phyloP scores from a whole-genome alignment of 306 rosid genomes.

The Trifolium fragiferum region DNA sequence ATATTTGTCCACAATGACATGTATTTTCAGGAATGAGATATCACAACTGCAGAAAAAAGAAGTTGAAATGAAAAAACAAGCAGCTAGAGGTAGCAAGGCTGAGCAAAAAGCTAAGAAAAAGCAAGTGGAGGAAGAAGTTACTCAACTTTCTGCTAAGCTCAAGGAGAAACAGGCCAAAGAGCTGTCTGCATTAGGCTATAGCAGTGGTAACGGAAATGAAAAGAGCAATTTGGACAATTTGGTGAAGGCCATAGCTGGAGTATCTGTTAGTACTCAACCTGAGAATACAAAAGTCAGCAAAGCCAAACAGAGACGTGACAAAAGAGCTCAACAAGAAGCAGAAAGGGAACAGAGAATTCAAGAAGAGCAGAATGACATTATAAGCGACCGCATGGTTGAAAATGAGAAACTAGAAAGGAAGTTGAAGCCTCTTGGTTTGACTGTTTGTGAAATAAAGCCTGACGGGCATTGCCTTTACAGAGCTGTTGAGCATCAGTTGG shows the following conservation, averaged over 20 bases:
- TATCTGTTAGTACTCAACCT: conserved; percentile 66
- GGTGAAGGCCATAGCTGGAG: conserved; percentile 91
- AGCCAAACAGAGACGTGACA: conserved; percentile 73
- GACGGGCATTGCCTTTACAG: conserved; percentile 97
- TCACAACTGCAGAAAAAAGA: conserved; percentile 81
- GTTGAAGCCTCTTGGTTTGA: conserved; percentile 84
- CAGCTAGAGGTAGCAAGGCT: conserved; percentile 97
- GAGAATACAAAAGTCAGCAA: conserved; percentile 69
- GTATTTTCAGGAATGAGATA: conserved; percentile 74
- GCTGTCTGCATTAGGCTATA: conserved; percentile 74
- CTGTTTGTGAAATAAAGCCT: conserved; percentile 79
- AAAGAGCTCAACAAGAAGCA: conserved; percentile 81
- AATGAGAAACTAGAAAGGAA: conserved; percentile 72
- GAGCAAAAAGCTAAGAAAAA: conserved; percentile 91
- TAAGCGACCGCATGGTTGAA: conserved; percentile 80
- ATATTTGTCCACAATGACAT: conserved; percentile 23
- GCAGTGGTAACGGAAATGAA: conserved; percentile 54
- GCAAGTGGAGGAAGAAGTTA: conserved; percentile 91
- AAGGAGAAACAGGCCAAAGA: conserved; percentile 76
- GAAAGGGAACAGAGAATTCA: conserved; percentile 88
- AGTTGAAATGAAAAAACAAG: conserved; percentile 75
- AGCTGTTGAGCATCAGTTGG: conserved; percentile 83
- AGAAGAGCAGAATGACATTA: conserved; percentile 74
- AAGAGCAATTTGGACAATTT: conserved; percentile 69
- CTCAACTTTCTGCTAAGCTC: conserved; percentile 73